Conservation (phyloP, 192 early-diverging fungal species). For the Coemansia sp. region DNA sequence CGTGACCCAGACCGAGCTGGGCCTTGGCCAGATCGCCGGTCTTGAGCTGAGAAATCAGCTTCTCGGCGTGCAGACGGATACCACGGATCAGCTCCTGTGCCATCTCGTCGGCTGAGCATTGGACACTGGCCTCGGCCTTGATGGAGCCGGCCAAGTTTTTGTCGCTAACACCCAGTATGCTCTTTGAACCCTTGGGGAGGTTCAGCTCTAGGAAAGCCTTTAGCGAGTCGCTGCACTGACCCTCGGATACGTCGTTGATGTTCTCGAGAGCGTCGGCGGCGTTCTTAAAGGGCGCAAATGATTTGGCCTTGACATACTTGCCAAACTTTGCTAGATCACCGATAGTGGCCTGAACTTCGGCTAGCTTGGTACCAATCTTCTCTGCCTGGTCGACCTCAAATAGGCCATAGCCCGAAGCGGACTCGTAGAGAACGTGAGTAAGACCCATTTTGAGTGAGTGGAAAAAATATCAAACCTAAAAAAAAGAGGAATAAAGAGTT, state of each 20-base stretch:
- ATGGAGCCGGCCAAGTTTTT: constrained; percentile 76
- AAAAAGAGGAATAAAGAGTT: constrained; percentile 5
- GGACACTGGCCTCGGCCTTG: constrained; percentile 69
- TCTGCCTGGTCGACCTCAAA: constrained; percentile 94
- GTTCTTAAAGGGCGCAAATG: constrained; percentile 96
- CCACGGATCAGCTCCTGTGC: constrained; percentile 93
- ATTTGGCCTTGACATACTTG: constrained; percentile 89
- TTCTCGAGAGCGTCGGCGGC: constrained; percentile 98
- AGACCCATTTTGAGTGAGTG: constrained; percentile 22
- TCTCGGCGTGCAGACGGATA: constrained; percentile 88
- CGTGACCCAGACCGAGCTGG: constrained; percentile 97
- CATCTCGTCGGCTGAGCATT: constrained; percentile 81
- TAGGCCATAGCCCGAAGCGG: constrained; percentile 94
- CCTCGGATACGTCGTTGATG: constrained; percentile 98
- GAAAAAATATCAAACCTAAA: neutral
- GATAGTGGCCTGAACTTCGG: constrained; percentile 81
- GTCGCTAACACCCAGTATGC: constrained; percentile 87
- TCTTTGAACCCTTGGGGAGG: constrained; percentile 77
- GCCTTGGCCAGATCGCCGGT: constrained; percentile 90
- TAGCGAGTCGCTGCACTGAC: constrained; percentile 84
- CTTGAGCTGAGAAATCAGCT: constrained; percentile 88
- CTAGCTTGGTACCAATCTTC: constrained; percentile 94
- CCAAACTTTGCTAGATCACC: constrained; percentile 88
- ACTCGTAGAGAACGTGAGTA: constrained; percentile 84
- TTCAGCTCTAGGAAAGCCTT: constrained; percentile 96